Base-by-base conservation (phyloP, 2,329 filamentous ascomycete genomes). In the Alternaria hordeiaustralica region DNA sequence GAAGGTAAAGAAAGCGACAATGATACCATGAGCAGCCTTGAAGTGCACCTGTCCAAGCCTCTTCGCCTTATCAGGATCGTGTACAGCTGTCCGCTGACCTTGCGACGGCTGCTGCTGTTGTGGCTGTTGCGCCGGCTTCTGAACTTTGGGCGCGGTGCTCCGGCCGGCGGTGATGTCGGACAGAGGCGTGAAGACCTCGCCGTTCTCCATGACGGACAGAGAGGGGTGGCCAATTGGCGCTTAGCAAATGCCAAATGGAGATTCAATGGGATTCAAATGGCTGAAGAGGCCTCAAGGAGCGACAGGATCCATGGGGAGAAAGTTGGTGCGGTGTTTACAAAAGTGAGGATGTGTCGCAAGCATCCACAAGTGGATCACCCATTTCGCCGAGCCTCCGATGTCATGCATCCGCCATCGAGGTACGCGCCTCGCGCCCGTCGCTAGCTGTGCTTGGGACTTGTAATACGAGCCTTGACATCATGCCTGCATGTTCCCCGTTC, bases 1-100 rank as follows among this genome's bases (percentile, higher is more conserved):
- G 84, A 90, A 89, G 43, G 84, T 77, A 84, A 93, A 92, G 78
- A 94, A 92, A 41, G 84, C 87, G 33, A 89, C 82, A 12, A 87
- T 71, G 45, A 86, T 78, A 26, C 81, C 81, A 77, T 87, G 85
- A 23, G 82, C 79, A 49, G 84, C 83, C 68, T 86, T 86, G 81
- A 87, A 87, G 59, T 82, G 81, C 20, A 84, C 76, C 60, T 84
- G 80, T 44, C 80, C 80, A 62, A 78, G 75, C 70, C 82, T 83
- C 61, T 81, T 79, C 43, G 73, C 75, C 41, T 71, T 71, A 58
- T 71, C 66, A 13, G 75, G 62, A 20, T 67, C 65, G 20, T 56
- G 50, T 6, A 60, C 63, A 9, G 23, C 59, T 5, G 60, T 61
- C 6, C 62, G 65, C 13, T 44, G 59, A 20, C 18, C 18, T 45